phyloP scores from a whole-genome alignment of 805 yeast species.

The Teunomyces kruisii region DNA sequence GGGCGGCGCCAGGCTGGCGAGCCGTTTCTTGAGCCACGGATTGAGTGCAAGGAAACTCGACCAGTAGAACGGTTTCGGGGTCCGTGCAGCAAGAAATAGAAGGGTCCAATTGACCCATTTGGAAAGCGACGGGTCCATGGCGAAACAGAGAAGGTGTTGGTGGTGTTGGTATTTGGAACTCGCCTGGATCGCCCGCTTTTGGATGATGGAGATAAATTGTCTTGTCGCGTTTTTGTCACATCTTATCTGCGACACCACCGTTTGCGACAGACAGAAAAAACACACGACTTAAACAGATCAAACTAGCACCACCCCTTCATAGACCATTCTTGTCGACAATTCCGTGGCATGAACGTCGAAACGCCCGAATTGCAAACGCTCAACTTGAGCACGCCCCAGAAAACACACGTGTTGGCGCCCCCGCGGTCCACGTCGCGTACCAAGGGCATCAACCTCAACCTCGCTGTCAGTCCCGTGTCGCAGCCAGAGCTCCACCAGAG shows the following conservation, averaged over 20 bases:
- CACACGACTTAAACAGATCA: slow-evolving; percentile 1
- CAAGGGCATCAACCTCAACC: slow-evolving; percentile 33
- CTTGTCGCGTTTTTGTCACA: not conserved
- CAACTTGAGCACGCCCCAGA: not conserved
- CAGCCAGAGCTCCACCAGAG: not conserved
- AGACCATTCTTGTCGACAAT: not conserved
- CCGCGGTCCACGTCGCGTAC: slow-evolving; percentile 6
- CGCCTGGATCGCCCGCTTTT: not conserved
- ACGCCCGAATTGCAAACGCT: not conserved
- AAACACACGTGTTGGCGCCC: not conserved
- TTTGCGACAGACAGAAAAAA: not conserved
- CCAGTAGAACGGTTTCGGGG: slow-evolving; percentile 25
- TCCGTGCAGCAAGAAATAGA: slow-evolving; percentile 22
- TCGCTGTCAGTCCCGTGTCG: slow-evolving; percentile 29
- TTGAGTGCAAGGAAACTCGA: slow-evolving; percentile 33
- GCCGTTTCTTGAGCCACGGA: slow-evolving; percentile 15
- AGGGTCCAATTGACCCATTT: slow-evolving; percentile 30
- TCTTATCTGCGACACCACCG: not conserved
- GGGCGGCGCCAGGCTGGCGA: not conserved
- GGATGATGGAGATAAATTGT: too few relatives aligned
- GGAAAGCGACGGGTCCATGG: slow-evolving; percentile 13
- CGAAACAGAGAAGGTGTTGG: not conserved
- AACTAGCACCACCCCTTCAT: not conserved
- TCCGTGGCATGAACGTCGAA: not conserved
- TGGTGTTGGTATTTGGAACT: too few relatives aligned